Base-by-base conservation (phyloP, 2,329 filamentous ascomycete genomes). In the Aureobasidium vineae region DNA sequence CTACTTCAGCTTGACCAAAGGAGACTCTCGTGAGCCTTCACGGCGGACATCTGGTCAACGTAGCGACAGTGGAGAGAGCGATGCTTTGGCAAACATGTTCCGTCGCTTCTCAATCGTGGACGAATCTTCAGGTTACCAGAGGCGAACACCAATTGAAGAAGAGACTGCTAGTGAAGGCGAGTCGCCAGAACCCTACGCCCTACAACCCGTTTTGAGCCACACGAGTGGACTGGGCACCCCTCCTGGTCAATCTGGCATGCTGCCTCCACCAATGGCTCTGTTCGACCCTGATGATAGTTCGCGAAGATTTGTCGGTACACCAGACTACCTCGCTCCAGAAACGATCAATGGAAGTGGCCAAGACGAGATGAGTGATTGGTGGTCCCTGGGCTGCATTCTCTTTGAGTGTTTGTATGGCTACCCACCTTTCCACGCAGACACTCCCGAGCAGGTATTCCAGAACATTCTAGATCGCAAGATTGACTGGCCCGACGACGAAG, bases 361-460 rank as follows among this genome's bases (percentile, higher is more conserved):
- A 77, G 95, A 99, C 74, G 94, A 98, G 77, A 95, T 94, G 71
- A 98, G 95, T 75, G 95, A 99, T 86, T 99, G 95, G 95, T 99
- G 95, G 95, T 98, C 95, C 26, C 84, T 99, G n/a, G 95, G 95
- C 0, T 99, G 96, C 76, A 98, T 99, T 72, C 81, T 98, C 77
- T 99, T 97, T 73, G 95, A 99, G 74, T 97, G 97, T 71, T 81
- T 99, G 2, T 98, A 91, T 74, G 95, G 95, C 0, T 89, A 91
- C 67, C 95, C 95, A 0, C 95, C 95, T 0, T 99, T 99, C 77
- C 92, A 98, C 76, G 95, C 92, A 1, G 82, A 84, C 23, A 92
- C 93, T 56, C 92, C 95, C 0, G 95, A 99, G 72, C 85, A 95
- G 72, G 95, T 99, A 1, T 99, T 99, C 74, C 91, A 97, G 72